Base-by-base conservation (phyloP, 2,329 filamentous ascomycete genomes). In the Colletotrichum spaethianum region DNA sequence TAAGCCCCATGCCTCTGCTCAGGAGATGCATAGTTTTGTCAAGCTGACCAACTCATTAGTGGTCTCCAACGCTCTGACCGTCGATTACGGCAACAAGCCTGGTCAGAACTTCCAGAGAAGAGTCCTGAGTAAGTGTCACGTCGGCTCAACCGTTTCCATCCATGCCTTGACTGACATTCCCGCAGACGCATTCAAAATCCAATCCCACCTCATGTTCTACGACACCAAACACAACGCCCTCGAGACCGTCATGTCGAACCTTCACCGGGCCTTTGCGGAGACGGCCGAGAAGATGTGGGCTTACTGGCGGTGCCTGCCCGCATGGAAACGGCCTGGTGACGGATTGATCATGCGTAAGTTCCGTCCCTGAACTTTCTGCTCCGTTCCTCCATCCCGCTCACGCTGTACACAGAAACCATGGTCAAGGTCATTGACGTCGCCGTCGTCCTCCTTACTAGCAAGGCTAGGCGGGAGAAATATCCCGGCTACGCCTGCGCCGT, bases 21-120 rank as follows among this genome's bases (percentile, higher is more conserved):
- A n/a, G 36, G 16, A 66, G 59, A 42, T 28, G 46, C 36, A 53
- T 23, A n/a, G n/a, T 2, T n/a, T 23, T 8, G 2, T 31, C 23
- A 14, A 38, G n/a, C 55, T 57, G 26, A 70, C 72, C 61, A 12
- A 14, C 4, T 11, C 80, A 40, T 73, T 77, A 86, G 88, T 84
- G 46, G 81, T 95, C 38, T 89, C 90, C 55, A 89, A 95, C 79
- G 90, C 93, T 0, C 84, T 98, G 56, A 98, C 94, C 0, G 91
- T 98, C 16, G 94, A 98, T 73, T 90, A 89, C 74, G 89, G 90
- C 18, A 92, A 90, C 73, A 82, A 86, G 2, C 94, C 94, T 0
- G 96, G 96, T 5, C 90, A 91, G 75, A 91, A 90, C 14, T 97
- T 98, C 76, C 90, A 93, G 79, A 90, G 93, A 60, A 98, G 96